Conservation (phyloP, 2,329 filamentous ascomycete species). For the Ophiostoma novo-ulmi region DNA sequence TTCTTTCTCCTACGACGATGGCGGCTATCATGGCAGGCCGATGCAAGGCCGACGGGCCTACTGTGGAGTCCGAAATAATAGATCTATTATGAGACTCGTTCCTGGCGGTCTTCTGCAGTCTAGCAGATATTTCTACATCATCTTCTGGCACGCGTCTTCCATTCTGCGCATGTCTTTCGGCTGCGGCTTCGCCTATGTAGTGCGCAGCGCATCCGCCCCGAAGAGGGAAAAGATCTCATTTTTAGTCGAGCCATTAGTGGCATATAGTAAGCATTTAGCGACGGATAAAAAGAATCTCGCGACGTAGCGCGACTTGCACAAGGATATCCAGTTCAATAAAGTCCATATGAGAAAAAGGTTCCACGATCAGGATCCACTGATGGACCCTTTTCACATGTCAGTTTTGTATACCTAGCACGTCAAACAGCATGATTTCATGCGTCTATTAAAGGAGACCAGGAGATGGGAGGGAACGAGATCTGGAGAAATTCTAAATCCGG, state of each 20-base stretch:
- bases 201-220: neutral
- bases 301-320: neutral
- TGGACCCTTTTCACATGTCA: slow-evolving; percentile 22
- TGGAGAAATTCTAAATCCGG: too few relatives aligned
- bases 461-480: too few relatives aligned
- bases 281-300: neutral
- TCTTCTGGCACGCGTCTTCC: neutral
- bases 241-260: neutral
- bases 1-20: neutral
- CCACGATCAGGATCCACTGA: slow-evolving; percentile 2
- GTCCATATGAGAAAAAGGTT: neutral
- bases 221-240: neutral
- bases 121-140: neutral
- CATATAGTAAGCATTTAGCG: neutral
- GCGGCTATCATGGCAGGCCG: neutral
- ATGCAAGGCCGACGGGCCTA: neutral
- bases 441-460: neutral
- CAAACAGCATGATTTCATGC: slow-evolving; percentile 7
- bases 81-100: neutral
- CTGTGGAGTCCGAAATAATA: neutral
- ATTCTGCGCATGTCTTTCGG: neutral
- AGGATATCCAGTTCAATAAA: neutral
- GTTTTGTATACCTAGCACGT: neutral
- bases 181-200: neutral
- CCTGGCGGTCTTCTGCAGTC: neutral